Base-by-base conservation (phyloP, 352 stramenopile species). In the Globisporangium nunn region DNA sequence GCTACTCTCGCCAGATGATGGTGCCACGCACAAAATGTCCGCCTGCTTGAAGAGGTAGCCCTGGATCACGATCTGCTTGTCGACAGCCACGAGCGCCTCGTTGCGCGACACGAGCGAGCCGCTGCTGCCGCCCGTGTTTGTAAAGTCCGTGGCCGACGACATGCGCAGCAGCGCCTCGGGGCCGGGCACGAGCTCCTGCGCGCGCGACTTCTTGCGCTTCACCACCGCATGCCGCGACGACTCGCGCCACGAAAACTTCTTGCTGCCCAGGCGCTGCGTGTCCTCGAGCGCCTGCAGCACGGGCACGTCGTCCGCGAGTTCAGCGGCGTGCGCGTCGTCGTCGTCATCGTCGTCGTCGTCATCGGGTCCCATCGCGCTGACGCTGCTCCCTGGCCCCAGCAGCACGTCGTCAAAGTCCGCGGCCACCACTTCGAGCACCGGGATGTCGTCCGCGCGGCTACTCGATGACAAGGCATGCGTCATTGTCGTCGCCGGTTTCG, bases 201-300 rank as follows among this genome's bases (percentile, higher is more conserved):
- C 56, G 37, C 35, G 50, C 50, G 41, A 54, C 3, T 50, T 60
- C 47, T 46, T 63, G 15, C 56, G 56, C 31, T 63, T 56, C 1
- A 52, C n/a, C 7, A 59, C 66, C 4, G 64, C 68, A 50, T 51
- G 61, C 30, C 58, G 61, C 35, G 60, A 70, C 30, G 74, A 79
- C 11, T 66, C 72, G 35, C 72, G 57, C 68, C 70, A 82, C 4
- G 70, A 76, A 43, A 87, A 85, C 44, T 78, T 81, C 63, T 76
- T 83, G 43, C 57, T 68, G 51, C 65, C 63, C 57, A 71, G 43
- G 12, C 63, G 57, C 35, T 71, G 48, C 45, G 73, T 63, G 50
- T 91, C 81, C 54, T 88, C 81, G 5, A 67, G 69, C 5, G 73
- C 86, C 66, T 91, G 75, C 40, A 91, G 52, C 52, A 91, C 81